Evolutionary conservation across 2,329 filamentous ascomycete genomes (phyloP).

Genomic region (Arthrobotrys megalospora): DNA sequence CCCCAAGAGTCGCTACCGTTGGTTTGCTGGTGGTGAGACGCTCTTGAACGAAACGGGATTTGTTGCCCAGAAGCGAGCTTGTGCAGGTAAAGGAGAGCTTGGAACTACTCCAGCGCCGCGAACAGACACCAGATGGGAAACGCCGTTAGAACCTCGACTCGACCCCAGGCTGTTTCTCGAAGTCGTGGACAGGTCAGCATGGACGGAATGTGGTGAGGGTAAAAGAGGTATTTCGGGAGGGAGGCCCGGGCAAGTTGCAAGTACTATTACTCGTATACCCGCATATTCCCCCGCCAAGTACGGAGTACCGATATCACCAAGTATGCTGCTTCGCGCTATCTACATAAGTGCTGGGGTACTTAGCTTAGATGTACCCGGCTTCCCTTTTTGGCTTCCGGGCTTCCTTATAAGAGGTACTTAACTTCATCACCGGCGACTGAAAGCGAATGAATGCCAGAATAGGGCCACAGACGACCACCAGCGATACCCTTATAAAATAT

Average conservation of each 20-base stretch:
- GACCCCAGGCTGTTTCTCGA: background rate
- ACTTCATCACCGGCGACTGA: too few relatives aligned
- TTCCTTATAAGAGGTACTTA: too few relatives aligned
- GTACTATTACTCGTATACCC: background rate
- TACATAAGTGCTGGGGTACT: too few relatives aligned
- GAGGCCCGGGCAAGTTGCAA: background rate
- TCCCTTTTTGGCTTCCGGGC: too few relatives aligned
- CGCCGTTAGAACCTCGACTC: background rate
- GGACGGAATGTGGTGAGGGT: background rate
- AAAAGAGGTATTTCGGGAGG: slow-evolving; percentile 11
- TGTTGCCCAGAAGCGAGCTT: slow-evolving; percentile 9
- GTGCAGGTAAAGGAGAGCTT: background rate
- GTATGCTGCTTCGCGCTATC: too few relatives aligned
- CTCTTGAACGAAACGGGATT: background rate
- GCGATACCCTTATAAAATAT: too few relatives aligned
- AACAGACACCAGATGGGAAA: background rate
- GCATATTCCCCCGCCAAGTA: background rate
- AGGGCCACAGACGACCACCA: too few relatives aligned
- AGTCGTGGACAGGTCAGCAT: slow-evolving; percentile 2
- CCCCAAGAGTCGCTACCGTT: slow-evolving; percentile 10
- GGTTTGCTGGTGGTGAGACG: slow-evolving; percentile 4
- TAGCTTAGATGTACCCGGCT: too few relatives aligned
- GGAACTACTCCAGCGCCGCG: background rate
- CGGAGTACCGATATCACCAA: too few relatives aligned
- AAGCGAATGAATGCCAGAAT: too few relatives aligned